Conservation (phyloP, 495 filamentous ascomycete genomes). For the Aspergillus nanangensis region DNA sequence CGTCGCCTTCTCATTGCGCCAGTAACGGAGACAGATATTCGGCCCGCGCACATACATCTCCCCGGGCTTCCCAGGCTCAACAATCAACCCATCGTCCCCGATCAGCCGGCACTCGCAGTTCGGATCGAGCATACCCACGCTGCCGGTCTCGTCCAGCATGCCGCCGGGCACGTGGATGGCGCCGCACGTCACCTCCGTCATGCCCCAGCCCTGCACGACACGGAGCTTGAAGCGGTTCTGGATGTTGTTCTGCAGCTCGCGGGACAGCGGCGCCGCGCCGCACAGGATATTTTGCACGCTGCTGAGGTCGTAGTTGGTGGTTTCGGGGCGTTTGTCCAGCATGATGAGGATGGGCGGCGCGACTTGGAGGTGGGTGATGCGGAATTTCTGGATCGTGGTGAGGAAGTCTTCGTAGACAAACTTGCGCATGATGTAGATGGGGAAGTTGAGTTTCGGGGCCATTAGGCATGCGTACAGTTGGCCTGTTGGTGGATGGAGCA, state of each 20-base stretch:
- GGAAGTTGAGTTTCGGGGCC: background rate
- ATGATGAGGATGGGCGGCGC: constrained; percentile 72
- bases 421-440: background rate
- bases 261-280: constrained; percentile 62
- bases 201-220: constrained; percentile 47
- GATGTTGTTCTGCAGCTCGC: constrained; percentile 39
- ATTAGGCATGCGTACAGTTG: constrained; percentile 27
- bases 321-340: constrained; percentile 60
- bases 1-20: constrained; percentile 57
- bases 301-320: constrained; percentile 66
- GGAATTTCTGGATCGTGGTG: constrained; percentile 54
- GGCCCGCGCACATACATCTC: constrained; percentile 53
- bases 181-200: constrained; percentile 38
- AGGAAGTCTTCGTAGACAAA: constrained; percentile 69
- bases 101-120: constrained; percentile 61
- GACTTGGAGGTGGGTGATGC: constrained; percentile 63
- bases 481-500: constrained; percentile 9
- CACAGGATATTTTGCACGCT: constrained; percentile 66
- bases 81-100: constrained; percentile 31
- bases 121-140: background rate
- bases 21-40: constrained; percentile 59
- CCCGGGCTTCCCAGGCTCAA: constrained; percentile 40
- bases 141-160: background rate
- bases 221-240: constrained; percentile 33
- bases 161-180: constrained; percentile 4